These are phyloP conservation scores for Mortierella sp. DNA, from an alignment of 371 early-diverging fungal genomes.

Conservation along the genomic window DNA sequence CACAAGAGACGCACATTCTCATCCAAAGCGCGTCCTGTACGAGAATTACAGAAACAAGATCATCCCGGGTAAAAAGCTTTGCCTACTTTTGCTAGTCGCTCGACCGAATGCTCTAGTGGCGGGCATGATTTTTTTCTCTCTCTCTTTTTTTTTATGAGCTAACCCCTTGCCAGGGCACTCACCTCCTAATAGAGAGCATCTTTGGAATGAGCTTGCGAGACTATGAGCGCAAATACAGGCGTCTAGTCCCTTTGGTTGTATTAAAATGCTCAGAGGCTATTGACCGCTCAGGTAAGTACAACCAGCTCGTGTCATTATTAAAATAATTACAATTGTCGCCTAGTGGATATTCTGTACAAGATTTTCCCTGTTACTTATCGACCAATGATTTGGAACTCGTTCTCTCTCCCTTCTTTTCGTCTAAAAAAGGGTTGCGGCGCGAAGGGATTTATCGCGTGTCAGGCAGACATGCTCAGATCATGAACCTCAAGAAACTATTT, in stretches of 20 bases:
- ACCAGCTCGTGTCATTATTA: neutral
- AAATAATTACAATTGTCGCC: neutral
- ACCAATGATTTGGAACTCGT: no score
- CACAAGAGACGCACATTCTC: slow-evolving; percentile 53
- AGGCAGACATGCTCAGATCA: slow-evolving; percentile 71
- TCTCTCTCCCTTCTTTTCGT: no score
- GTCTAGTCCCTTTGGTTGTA: slow-evolving; percentile 64
- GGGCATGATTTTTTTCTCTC: neutral
- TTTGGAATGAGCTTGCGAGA: slow-evolving; percentile 67
- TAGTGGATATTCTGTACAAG: neutral
- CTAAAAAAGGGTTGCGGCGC: slow-evolving; percentile 62
- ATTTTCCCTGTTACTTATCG: no score
- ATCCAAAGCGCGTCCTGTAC: slow-evolving; percentile 60
- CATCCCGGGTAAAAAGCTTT: slow-evolving; percentile 23
- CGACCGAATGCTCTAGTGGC: slow-evolving; percentile 9
- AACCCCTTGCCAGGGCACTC: slow-evolving; percentile 34
- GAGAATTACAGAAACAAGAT: slow-evolving; percentile 57
- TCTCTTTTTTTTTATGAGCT: neutral
- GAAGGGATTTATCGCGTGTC: slow-evolving; percentile 81
- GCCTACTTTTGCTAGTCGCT: no score
- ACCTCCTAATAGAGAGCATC: slow-evolving; percentile 57
- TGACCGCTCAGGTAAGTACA: slow-evolving; percentile 58
- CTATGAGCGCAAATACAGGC: slow-evolving; percentile 57
- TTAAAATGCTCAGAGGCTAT: slow-evolving; percentile 66
- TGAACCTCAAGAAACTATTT: slow-evolving; percentile 59